Evolutionary conservation across 2,329 filamentous ascomycete genomes (phyloP), one percentile per base, ranked within the genome.

Genomic region (Claviceps sp.): DNA sequence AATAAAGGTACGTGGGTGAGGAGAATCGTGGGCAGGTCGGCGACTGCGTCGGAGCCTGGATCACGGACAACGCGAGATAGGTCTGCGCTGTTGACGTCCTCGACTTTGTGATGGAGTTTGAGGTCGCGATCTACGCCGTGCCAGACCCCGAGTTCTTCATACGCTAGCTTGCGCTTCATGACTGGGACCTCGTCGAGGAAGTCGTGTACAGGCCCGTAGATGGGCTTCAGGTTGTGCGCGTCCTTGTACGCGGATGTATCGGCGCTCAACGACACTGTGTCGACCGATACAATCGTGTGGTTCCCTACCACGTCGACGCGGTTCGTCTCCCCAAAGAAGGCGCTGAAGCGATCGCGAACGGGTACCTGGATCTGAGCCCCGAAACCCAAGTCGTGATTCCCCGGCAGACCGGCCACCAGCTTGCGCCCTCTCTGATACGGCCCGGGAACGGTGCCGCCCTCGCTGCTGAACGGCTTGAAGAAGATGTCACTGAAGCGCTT

Each of bases 361-460:
- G 85, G 75, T 8, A 84, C 64, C 64, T 95, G 88, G 47, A 98
- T 83, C 45, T 90, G 86, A 22, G 82, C 82, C 3, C 88, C 91
- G 62, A 97, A 95, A 0, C 93, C 93, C 42, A 97, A 68, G 64
- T 98, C 93, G 64, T 98, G 93, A 62, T 98, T 98, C 2, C 93
- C 93, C 0, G 93, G 93, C 53, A 98, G 64, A 62, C 85, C 91
- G 17, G 87, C 81, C 50, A 97, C 84, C 50, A 97, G 72, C 68
- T 86, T 90, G 53, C 87, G 78, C 5, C 85, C 84, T 34, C 80
- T 75, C 57, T 83, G 80, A 53, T 82, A 81, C 1, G 73, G 66
- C 0, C 76, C 72, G 0, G 82, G 73, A 5, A 70, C 69, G 44
- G 72, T 64, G 49, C 81, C 77, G 1, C 74, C 77, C 52, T 78